Evolutionary conservation across 306 rosid species (phyloP), one percentile per base, ranked within the genome.

Genomic region (Luffa acutangula): DNA sequence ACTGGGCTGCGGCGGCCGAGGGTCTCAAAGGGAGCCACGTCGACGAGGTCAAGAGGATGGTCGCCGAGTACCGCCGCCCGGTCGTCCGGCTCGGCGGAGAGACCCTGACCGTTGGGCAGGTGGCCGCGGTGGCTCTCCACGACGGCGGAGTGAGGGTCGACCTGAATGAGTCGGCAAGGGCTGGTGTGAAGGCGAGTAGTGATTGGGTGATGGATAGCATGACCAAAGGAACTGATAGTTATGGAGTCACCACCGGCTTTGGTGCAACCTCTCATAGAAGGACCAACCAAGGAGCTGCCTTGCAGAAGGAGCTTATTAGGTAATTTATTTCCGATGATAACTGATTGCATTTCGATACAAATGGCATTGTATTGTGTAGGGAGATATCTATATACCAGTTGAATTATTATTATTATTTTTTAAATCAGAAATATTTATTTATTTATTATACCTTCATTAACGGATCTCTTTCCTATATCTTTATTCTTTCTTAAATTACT

Each of bases 251-350:
- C 9, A 71, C 77, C 25, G 77, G 77, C 0, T 71, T 71, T 13
- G 77, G 77, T 14, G 77, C 77, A 0, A 71, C 77, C 14, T 71
- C 77, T 1, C 77, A 71, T 21, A 18, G 77, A 6, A 71, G 77
- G 56, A 71, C 77, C 17, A 76, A 76, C 14, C 65, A 76, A 54
- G 79, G 79, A 6, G 79, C 64, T 34, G 79, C 79, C 34, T 20
- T 76, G 36, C 79, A 76, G 65, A 76, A 53, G 46, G 79, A 76
- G 65, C 79, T 76, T 18, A 76, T 76, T 76, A 39, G 79, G 79
- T 76, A 14, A 25, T 25, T 25, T 25, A 25, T 25, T 25, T 25
- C 31, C 31, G 31, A 25, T 1, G 31, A 25, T 25, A 25, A 25
- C 31, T 25, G 31, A 1, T 25, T 25, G 31, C 31, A 25, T 25